A percentile compares a stretch with the other conserved stretches of the same genome.
Conservation (phyloP, 257 asterid species). For the Capsicum pubescens region DNA sequence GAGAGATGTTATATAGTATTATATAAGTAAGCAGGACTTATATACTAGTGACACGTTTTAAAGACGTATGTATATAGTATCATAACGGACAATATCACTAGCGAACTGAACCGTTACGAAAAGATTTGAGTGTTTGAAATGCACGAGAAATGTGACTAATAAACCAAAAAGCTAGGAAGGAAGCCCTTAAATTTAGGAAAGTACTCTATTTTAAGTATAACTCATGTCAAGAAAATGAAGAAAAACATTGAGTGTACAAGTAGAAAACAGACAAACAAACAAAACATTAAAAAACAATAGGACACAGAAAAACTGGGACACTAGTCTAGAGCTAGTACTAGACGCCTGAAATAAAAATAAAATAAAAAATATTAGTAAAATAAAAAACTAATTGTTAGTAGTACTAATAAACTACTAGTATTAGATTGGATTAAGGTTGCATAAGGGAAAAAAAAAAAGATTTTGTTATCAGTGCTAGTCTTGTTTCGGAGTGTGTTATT, state of each 20-base stretch:
- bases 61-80: too few relatives aligned
- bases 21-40: too few relatives aligned
- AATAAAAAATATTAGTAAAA: too few relatives aligned
- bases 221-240: slow-evolving; percentile 16
- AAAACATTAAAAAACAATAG: slow-evolving; percentile 9
- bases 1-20: too few relatives aligned
- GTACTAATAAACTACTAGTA: neutral
- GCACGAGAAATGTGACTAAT: slow-evolving; percentile 10
- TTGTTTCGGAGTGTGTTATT: too few relatives aligned
- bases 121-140: too few relatives aligned
- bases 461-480: too few relatives aligned
- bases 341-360: neutral
- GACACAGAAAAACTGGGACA: slow-evolving; percentile 28
- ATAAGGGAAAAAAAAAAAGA: slow-evolving; percentile 6
- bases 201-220: neutral
- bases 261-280: slow-evolving; percentile 13
- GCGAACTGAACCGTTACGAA: too few relatives aligned
- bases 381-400: neutral
- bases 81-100: too few relatives aligned
- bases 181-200: neutral
- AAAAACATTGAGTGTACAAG: slow-evolving; percentile 7
- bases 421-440: slow-evolving; percentile 31
- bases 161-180: slow-evolving; percentile 27
- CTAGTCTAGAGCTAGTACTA: slow-evolving; percentile 2
- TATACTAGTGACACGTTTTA: too few relatives aligned